Evolutionary conservation across 257 asterid genomes (phyloP).

Genomic region (Prunella vulgaris): DNA sequence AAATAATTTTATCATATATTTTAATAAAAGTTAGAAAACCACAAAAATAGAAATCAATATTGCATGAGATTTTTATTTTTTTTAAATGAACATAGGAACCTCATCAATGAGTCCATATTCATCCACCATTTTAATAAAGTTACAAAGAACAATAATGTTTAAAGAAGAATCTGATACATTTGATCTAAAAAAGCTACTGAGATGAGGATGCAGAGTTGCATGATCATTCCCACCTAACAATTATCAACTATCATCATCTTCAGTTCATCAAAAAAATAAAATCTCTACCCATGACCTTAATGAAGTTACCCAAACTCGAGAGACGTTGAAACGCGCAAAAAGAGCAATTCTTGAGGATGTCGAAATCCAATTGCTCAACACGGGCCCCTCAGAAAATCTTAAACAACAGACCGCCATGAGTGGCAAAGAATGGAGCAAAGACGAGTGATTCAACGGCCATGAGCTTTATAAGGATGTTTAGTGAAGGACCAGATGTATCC

Average conservation of each 20-base stretch:
- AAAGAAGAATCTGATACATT: constrained; percentile 15
- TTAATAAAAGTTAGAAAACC: no score
- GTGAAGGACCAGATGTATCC: constrained; percentile 68
- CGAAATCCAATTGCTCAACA: background rate
- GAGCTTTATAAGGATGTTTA: constrained; percentile 65
- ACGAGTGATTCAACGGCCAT: constrained; percentile 76
- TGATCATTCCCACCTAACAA: constrained; percentile 13
- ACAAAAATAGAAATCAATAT: no score
- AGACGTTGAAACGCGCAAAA: background rate
- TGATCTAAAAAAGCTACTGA: constrained; percentile 6
- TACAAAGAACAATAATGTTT: background rate
- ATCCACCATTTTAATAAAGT: background rate
- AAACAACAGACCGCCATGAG: constrained; percentile 59
- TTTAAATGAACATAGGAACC: no score
- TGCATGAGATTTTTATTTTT: no score
- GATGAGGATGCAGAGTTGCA: constrained; percentile 23
- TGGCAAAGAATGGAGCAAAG: constrained; percentile 68
- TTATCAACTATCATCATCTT: constrained; percentile 25
- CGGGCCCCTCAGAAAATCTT: constrained; percentile 28
- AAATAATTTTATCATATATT: no score
- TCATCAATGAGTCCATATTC: background rate
- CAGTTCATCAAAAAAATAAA: constrained; percentile 23
- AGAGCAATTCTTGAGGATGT: background rate
- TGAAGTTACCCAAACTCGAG: background rate
- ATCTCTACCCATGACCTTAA: constrained; percentile 25